A percentile compares a stretch with the other conserved stretches of the same genome.
phyloP scores from a whole-genome alignment of 352 stramenopile species.

The Phytophthora agathidicida region DNA sequence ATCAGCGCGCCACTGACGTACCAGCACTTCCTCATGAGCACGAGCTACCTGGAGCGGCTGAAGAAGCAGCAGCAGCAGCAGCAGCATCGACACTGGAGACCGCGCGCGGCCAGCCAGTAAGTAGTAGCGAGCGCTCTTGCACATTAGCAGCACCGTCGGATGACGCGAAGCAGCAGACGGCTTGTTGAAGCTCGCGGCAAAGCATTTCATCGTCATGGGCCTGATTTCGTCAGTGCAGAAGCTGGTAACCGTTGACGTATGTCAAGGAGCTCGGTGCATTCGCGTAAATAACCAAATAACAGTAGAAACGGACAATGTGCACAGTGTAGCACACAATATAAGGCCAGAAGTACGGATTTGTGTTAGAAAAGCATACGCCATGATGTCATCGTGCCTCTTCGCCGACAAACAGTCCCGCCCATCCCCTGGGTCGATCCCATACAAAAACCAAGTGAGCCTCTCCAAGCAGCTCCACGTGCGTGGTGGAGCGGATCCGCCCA shows the following conservation, averaged over 20 bases:
- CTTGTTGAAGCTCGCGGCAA: constrained; percentile 25
- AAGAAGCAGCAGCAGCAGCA: constrained; percentile 29
- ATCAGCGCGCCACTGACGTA: constrained; percentile 32
- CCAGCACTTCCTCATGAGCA: constrained; percentile 57
- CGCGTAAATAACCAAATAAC: constrained; percentile 3
- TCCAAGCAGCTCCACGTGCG: constrained; percentile 25
- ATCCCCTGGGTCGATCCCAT: background rate
- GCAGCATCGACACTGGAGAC: too few relatives aligned
- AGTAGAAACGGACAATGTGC: background rate
- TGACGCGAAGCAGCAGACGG: background rate
- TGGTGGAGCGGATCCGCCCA: too few relatives aligned
- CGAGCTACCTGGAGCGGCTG: constrained; percentile 56
- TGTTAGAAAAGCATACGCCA: constrained; percentile 7
- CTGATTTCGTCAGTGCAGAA: constrained; percentile 31
- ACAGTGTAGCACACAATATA: background rate
- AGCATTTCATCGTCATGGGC: constrained; percentile 27
- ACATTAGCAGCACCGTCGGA: too few relatives aligned
- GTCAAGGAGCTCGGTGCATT: too few relatives aligned
- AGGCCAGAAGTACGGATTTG: background rate
- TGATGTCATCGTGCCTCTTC: constrained; percentile 46
- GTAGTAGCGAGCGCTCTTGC: too few relatives aligned
- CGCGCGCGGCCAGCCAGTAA: constrained; percentile 6
- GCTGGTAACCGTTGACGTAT: too few relatives aligned
- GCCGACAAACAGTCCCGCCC: background rate
- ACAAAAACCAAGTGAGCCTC: constrained; percentile 30